Base-by-base conservation (phyloP, 176 grass and related monocot genomes). In the Typha latifolia region DNA sequence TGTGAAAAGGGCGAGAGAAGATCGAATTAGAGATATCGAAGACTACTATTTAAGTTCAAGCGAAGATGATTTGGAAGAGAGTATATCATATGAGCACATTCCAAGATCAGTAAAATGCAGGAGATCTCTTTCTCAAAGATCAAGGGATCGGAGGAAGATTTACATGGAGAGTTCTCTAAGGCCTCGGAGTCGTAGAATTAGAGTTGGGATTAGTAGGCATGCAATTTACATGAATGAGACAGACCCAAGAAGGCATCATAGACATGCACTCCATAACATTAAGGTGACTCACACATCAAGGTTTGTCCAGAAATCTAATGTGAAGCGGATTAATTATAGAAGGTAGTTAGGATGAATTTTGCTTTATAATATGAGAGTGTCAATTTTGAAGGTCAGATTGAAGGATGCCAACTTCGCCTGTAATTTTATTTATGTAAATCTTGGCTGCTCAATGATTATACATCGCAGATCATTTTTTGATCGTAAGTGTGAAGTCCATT, bases 271-370 rank as follows among this genome's bases (percentile, higher is more conserved):
- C 3, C 66, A 75, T 48, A 68, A 78, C 26, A 76, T 86, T 56
- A 86, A 72, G 79, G 83, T 90, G 22, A 70, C 72, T 6, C 75
- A 68, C 9, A 80, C 87, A 53, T 82, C 82, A 13, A 82, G 66
- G 70, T 87, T 84, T 29, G 82, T 70, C 48, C 70, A 73, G 49
- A 86, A 85, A 49, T 71, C 24, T 12, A 84, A 74, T 61, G 79
- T 24, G 29, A 85, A 22, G 37, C 74, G 23, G 49, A 27, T 77
- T 69, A 61, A 62, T 63, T 20, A 67, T 32, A 75, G 34, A 52
- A 83, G 52, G 66, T 71, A 64, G 20, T 81, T 56, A 32, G 4
- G 5, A 57, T 11, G 52, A 37, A 37, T 37, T 37, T 37, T 37
- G 34, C 2, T 37, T 37, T 37, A 37, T 4, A 5, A 6, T 6